Base-by-base conservation (phyloP, 2,329 filamentous ascomycete genomes). In the Lachnellula subtilissima region DNA sequence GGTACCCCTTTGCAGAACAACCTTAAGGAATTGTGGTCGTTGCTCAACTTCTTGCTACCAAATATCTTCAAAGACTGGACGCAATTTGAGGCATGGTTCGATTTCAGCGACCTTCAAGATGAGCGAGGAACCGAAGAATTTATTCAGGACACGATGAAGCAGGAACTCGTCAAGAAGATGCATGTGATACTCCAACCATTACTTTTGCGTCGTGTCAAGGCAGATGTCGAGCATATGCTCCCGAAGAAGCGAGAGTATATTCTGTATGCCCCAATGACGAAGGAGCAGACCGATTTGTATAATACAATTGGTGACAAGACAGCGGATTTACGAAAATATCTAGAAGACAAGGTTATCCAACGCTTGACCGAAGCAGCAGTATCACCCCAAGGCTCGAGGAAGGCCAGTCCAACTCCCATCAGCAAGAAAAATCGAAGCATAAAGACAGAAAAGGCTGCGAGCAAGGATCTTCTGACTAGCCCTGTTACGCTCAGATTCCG, bases 171-270 rank as follows among this genome's bases (percentile, higher is more conserved):
- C 1, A 85, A 91, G 51, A 96, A 93, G 61, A 88, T 99, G 55
- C 94, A 99, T 67, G 84, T 93, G 0, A 92, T 99, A 23, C 73
- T 99, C 0, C 96, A 97, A 65, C 94, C 94, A 0, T 87, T 99
- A 64, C 76, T 99, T 1, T 77, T 99, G 1, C 84, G 94, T 1
- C 82, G 94, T 17, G 82, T 99, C 60, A 99, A 99, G 73, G 88
- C 90, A 0, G 94, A 99, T 67, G 94, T 99, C 0, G 93, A 96
- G 53, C 86, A 86, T 2, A 83, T 91, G 48, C 78, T 99, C n/a
- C 94, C 94, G 0, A 95, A 93, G 73, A 99, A 99, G 76, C 84
- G 94, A 28, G 94, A 99, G 71, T 99, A 99, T 63, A 89, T 99
- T 3, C 76, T 99, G 0, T 97, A 94, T 66, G 94, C 94, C 0